phyloP scores from a whole-genome alignment of 2,329 filamentous ascomycete genomes.

The Samsoniella hepiali region DNA sequence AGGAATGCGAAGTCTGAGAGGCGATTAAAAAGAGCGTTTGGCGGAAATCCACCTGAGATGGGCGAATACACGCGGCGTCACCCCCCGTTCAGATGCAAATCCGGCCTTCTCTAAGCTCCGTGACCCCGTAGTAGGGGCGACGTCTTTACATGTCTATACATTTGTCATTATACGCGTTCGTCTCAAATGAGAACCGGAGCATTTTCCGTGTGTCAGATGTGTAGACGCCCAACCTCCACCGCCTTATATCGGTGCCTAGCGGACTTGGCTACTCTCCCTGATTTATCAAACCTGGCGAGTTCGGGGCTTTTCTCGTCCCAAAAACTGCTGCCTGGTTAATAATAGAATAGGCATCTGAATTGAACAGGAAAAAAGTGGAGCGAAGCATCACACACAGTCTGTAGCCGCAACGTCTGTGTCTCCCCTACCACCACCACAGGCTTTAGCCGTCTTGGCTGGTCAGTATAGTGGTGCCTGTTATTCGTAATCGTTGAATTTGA shows the following conservation, averaged over 20 bases:
- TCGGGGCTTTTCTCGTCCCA: neutral
- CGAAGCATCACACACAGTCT: neutral
- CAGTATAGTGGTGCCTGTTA: neutral
- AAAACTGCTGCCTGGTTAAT: conserved; percentile 4
- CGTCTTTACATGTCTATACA: too few relatives aligned
- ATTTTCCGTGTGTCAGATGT: too few relatives aligned
- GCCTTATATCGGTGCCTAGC: neutral
- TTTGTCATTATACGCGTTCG: too few relatives aligned
- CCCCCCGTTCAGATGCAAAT: too few relatives aligned
- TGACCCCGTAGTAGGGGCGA: neutral
- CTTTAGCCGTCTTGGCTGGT: neutral
- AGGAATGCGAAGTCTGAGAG: conserved; percentile 1
- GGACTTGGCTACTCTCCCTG: neutral
- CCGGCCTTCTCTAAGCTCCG: neutral
- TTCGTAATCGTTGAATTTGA: neutral
- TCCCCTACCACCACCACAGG: neutral
- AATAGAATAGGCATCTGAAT: neutral
- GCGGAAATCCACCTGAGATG: neutral
- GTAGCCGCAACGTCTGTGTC: neutral
- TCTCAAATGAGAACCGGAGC: too few relatives aligned
- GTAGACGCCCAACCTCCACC: neutral
- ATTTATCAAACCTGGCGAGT: neutral
- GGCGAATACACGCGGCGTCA: neutral
- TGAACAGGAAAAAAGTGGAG: neutral
- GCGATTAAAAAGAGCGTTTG: neutral